Conservation (phyloP, 768 basidiomycete species). For the Gloeophyllum trabeum region DNA sequence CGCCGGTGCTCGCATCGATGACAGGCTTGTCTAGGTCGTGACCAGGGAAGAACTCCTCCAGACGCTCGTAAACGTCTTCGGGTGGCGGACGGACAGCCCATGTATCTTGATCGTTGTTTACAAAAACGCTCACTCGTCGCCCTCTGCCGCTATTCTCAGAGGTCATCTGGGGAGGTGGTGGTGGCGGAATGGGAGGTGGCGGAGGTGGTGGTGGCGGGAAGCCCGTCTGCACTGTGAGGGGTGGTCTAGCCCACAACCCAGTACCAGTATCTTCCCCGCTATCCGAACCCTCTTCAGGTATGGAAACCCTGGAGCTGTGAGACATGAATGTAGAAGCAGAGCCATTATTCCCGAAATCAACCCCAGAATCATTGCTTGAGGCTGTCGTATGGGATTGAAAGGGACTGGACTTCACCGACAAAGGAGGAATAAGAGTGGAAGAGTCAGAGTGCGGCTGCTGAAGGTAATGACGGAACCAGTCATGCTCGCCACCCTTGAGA, state of each 20-base stretch:
- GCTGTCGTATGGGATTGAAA: too few species aligned
- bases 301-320: too few species aligned
- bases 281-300: constrained; percentile 40
- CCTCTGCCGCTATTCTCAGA: constrained; percentile 19
- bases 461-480: too few species aligned
- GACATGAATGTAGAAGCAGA: too few species aligned
- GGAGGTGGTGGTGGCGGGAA: constrained; percentile 13
- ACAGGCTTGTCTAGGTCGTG: constrained; percentile 95
- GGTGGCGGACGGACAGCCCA: constrained; percentile 89
- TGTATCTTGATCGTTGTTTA: constrained; percentile 35
- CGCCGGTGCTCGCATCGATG: constrained; percentile 75
- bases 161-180: constrained; percentile 13
- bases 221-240: constrained; percentile 10
- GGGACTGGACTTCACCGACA: too few species aligned
- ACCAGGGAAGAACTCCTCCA: constrained; percentile 93
- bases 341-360: too few species aligned
- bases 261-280: constrained; percentile 29
- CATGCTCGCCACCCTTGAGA: not conserved
- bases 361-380: too few species aligned
- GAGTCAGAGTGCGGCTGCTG: too few species aligned
- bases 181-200: constrained; percentile 4
- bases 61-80: constrained; percentile 85
- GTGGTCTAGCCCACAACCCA: constrained; percentile 29
- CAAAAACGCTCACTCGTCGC: constrained; percentile 45
- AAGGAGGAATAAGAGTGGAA: too few species aligned